Evolutionary conservation across 129 eudicot species (phyloP), one percentile per base, ranked within the genome.

Genomic region (Flaveria ramosissima): DNA sequence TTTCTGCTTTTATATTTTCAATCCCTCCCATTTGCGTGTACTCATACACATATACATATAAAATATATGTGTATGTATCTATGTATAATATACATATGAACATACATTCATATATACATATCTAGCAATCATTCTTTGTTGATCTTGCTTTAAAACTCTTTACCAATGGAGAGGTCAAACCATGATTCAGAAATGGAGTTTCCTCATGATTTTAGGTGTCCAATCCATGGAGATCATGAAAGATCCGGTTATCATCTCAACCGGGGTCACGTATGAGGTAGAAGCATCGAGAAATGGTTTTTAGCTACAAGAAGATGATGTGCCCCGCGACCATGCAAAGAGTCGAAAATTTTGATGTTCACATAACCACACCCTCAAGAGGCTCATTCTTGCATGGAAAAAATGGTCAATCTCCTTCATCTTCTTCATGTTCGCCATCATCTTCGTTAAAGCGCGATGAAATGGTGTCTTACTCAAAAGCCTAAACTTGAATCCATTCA

Each of bases 151-250:
- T 27, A 7, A 61, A 26, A 61, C 42, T 26, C 32, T 59, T 36
- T 36, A 4, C 11, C 65, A 32, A 65, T 65, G 48, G 70, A 65
- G 52, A 36, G 20, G 26, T 19, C 23, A 72, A 72, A 72, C 61
- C 36, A n/a, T 23, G 67, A 59, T 74, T 67, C 77, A 81, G 16
- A 57, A 27, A 85, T 78, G 85, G 87, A 86, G 61, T 77, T 79
- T 75, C 96, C 96, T 74, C 83, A 71, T 17, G 82, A 90, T 83
- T 90, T 90, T 46, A 76, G 92, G 66, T 90, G 96, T 55, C 96
- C 96, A 0, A 61, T 90, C 96, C 81, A 83, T 90, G 96, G 96
- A 90, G 81, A 79, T 87, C 51, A 90, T 90, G 96, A 78, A 81
- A 57, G 92, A 90, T 27, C 96, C 96, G 9, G 96, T 90, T 14